Evolutionary conservation across 164 flowering plant species (phyloP).

Genomic region (Nelumbo lutea): DNA sequence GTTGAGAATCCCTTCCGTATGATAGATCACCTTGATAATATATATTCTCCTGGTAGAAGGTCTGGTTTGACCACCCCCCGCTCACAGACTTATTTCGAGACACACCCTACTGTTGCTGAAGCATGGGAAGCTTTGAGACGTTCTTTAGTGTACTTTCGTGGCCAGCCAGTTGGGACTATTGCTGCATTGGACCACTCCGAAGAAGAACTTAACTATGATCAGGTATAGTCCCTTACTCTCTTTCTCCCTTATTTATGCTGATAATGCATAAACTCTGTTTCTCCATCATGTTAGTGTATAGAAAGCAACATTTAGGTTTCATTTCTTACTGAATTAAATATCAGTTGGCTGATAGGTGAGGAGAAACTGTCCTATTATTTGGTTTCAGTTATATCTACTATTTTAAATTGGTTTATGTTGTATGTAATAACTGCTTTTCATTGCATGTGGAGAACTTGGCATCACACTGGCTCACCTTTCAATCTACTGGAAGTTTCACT

Average conservation of each 20-base stretch:
- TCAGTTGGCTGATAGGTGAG: not conserved
- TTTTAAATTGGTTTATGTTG: too few relatives aligned
- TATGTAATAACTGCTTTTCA: too few relatives aligned
- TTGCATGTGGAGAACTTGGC: too few relatives aligned
- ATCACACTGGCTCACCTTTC: too few relatives aligned
- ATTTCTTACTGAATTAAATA: not conserved
- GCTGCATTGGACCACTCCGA: constrained; percentile 65
- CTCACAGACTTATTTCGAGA: constrained; percentile 34
- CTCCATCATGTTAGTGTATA: not conserved
- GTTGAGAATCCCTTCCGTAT: constrained; percentile 19
- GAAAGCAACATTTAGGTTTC: not conserved
- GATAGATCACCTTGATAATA: constrained; percentile 26
- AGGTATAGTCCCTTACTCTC: constrained; percentile 31
- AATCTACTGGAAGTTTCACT: not conserved
- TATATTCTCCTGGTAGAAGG: constrained; percentile 35
- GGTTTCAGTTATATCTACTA: not conserved
- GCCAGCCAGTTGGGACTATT: constrained; percentile 78
- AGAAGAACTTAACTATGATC: constrained; percentile 74
- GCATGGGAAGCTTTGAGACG: constrained; percentile 72
- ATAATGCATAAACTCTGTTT: not conserved
- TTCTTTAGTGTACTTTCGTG: constrained; percentile 62
- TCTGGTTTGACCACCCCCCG: constrained; percentile 45
- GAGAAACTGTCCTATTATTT: not conserved
- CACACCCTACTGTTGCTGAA: constrained; percentile 58
- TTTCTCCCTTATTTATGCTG: not conserved